These are phyloP conservation scores for Astragalus glycyphyllos DNA, from an alignment of 306 rosid species.

Conservation along the genomic window DNA sequence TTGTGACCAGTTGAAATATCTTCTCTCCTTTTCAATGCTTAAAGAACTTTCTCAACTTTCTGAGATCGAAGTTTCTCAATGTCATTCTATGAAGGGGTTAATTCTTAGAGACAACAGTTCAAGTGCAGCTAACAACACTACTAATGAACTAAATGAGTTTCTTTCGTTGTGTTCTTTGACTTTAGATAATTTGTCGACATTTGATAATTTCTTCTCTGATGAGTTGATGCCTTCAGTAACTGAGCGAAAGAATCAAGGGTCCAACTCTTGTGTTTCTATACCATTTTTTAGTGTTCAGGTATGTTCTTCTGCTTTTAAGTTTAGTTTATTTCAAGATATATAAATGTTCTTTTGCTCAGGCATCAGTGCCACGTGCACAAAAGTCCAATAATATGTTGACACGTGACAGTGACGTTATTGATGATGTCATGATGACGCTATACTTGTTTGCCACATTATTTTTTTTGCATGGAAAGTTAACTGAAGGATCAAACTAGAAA, in stretches of 20 bases:
- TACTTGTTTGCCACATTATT: too few relatives aligned
- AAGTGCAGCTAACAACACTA: neutral
- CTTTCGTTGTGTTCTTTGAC: neutral
- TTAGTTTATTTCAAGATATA: too few relatives aligned
- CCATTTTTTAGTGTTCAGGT: conserved; percentile 13
- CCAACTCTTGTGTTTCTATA: neutral
- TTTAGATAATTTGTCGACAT: neutral
- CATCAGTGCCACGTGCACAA: too few relatives aligned
- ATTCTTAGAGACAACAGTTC: neutral
- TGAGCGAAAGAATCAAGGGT: neutral
- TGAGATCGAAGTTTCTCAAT: neutral
- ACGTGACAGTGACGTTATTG: too few relatives aligned
- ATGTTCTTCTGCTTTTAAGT: neutral
- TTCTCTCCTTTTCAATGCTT: conserved; percentile 1
- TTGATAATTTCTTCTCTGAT: conserved; percentile 1
- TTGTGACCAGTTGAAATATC: neutral
- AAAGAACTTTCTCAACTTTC: neutral
- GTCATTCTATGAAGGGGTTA: neutral
- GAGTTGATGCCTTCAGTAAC: neutral
- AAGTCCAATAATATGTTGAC: too few relatives aligned
- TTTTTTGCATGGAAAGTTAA: too few relatives aligned
- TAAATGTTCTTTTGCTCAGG: too few relatives aligned
- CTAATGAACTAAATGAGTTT: neutral
- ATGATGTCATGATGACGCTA: too few relatives aligned
- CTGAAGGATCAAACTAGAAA: too few relatives aligned